Base-by-base conservation (phyloP, 2,329 filamentous ascomycete species). In the Diaporthe sp. region DNA sequence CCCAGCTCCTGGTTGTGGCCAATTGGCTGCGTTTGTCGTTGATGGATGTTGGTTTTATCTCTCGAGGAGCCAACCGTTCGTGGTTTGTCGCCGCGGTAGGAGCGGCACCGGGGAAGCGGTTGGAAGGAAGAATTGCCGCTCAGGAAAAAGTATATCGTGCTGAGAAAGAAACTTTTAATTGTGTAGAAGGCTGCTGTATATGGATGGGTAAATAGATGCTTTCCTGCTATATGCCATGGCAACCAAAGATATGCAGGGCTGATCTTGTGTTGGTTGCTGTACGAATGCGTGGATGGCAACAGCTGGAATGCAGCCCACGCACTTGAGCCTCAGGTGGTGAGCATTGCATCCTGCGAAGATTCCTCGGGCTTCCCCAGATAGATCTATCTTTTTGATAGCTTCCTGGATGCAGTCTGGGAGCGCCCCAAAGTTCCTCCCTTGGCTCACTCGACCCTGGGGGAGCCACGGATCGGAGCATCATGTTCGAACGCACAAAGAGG, bases 211-310 rank as follows among this genome's bases (percentile, higher is more conserved):
- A 75, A 73, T 60, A 60, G 71, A 57, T 37, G 55, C 49, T 25
- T 58, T 71, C 39, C 37, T 57, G 70, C 62, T 37, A 71, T 71
- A 67, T 75, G 70, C 74, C 76, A 77, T 75, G 42, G 76, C 76
- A 77, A 77, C 76, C 74, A 53, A 55, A 77, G 73, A 75, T 71
- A 77, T 77, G 76, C 73, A 65, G 57, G 76, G 70, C 73, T 71
- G 62, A 57, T 71, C 49, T 58, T 71, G 22, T 39, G 55, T 42
- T 53, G 51, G 70, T 77, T 75, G 73, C 73, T 73, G 39, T 71
- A 74, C 68, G 44, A 71, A 71, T 67, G 74, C 61, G 61, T 73
- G 72, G 71, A 70, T 74, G 55, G 76, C 76, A 76, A 77, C 76
- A 70, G 61, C 25, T 77, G 76, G 76, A 77, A 77, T 77, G 76